Base-by-base conservation (phyloP, 208 protist genomes). In the Phytomonas francai region DNA sequence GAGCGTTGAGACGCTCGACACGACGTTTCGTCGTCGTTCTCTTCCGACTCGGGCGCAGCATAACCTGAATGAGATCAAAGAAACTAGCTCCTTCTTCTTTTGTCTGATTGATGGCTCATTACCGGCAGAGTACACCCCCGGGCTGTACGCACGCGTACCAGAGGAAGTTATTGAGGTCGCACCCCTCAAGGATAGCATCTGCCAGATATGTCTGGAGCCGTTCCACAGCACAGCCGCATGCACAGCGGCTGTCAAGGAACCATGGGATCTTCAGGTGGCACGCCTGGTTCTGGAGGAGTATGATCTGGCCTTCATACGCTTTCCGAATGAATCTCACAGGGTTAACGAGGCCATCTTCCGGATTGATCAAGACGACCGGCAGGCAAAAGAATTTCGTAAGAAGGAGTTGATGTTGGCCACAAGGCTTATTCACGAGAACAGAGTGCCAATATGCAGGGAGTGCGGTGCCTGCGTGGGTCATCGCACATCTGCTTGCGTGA, bases 21-120 rank as follows among this genome's bases (percentile, higher is more conserved):
- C 66, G 36, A 76, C 79, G 32, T 91, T 88, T 68, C 89, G 89
- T 30, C 84, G 86, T 27, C 78, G 77, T 39, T 66, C 71, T 16
- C 60, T 94, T 12, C 71, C 84, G 3, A 32, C 51, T 34, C 29
- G 9, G 30, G 29, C 74, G 27, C 71, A 68, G 19, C 73, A 59
- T 54, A 65, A 74, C 60, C 59, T 94, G 57, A 73, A 87, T 7
- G 84, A 91, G 65, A 78, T 92, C 31, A 76, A 73, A 31, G 80
- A 84, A 19, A 86, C 80, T 25, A 80, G 72, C 51, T 92, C 86
- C 32, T 94, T 92, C 74, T 89, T 91, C 75, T 92, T 91, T 61
- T 92, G 86, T 64, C 72, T 94, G 29, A 78, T 94, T 68, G 89
- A 94, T 70, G 89, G 89, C 45, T 92, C 89, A 5, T 73, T 88